Evolutionary conservation across 83 land plant species (phyloP), one percentile per base, ranked within the genome.

Genomic region (Diphasiastrum complanatum): DNA sequence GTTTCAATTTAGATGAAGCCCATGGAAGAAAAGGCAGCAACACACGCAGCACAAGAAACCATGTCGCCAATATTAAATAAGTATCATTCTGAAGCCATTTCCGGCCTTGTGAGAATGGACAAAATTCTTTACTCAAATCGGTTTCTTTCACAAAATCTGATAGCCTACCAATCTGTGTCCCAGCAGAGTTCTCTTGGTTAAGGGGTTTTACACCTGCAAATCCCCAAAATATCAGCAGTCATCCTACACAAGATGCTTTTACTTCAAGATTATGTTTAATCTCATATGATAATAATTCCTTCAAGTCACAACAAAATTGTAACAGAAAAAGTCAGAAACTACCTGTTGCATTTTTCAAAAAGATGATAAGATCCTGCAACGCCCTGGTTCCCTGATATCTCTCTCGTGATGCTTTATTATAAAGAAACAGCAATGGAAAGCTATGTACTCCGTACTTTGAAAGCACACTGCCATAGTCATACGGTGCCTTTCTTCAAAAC

Each of bases 61-160:
- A 35, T n/a, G 63, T 79, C 2, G 96, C 96, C 32, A 89, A 53
- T 12, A 77, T 78, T 52, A 89, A 71, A 65, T 86, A 89, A 12
- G 81, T 83, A 36, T 89, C 91, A 58, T 85, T 79, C 58, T 72
- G 71, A 45, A 89, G 75, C 67, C 84, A 65, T 45, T 89, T 85
- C 66, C 78, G 79, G 43, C 91, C 91, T 85, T 84, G 81, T 45
- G 95, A 71, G 62, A 83, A 89, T 49, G 96, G 96, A 66, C 96
- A 89, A 45, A 54, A 69, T 58, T 79, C 87, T 41, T 45, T 68
- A 45, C 41, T 61, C 19, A 76, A 70, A 4, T 18, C 38, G 29
- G n/a, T 8, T 16, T 8, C 8, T 8, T 8, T 16, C 43, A 8
- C 43, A 40, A 8, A 8, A 40, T 40, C 16, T 40, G 16, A 40